Evolutionary conservation across 2,329 filamentous ascomycete species (phyloP).

Genomic region (Elsinoe fawcettii): DNA sequence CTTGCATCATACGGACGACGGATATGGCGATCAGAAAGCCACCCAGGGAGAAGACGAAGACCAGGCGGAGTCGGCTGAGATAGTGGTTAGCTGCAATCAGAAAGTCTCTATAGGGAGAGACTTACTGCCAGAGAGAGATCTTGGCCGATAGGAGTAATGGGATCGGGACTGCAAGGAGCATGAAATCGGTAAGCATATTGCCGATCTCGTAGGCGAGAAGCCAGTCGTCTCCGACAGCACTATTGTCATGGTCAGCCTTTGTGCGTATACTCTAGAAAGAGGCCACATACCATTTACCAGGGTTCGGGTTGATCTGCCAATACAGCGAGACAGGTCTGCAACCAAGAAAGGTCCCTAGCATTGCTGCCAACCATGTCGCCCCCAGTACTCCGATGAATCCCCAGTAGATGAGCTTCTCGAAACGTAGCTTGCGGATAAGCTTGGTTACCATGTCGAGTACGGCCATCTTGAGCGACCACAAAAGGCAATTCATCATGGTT

Average conservation of each 20-base stretch:
- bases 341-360: not conserved
- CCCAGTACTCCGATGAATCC: not conserved
- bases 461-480: not conserved
- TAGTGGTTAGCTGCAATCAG: not conserved
- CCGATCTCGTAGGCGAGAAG: conserved; percentile 1
- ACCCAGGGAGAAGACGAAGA: conserved; percentile 1
- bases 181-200: not conserved
- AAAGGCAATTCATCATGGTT: not conserved
- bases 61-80: not conserved
- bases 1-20: conserved; percentile 1
- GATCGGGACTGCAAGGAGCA: not conserved
- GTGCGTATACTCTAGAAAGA: too few relatives aligned
- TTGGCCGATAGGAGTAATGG: not conserved
- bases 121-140: not conserved
- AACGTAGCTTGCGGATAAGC: not conserved
- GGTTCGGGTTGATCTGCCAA: not conserved
- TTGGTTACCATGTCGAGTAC: not conserved
- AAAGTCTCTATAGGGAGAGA: not conserved
- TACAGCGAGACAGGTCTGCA: not conserved
- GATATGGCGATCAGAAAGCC: not conserved
- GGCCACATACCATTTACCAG: not conserved
- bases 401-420: conserved; percentile 2
- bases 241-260: too few relatives aligned
- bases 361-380: not conserved
- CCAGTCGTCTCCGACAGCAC: not conserved